These are phyloP conservation scores for Cryomyces minteri DNA, from an alignment of 495 filamentous ascomycete genomes.

Conservation along the genomic window DNA sequence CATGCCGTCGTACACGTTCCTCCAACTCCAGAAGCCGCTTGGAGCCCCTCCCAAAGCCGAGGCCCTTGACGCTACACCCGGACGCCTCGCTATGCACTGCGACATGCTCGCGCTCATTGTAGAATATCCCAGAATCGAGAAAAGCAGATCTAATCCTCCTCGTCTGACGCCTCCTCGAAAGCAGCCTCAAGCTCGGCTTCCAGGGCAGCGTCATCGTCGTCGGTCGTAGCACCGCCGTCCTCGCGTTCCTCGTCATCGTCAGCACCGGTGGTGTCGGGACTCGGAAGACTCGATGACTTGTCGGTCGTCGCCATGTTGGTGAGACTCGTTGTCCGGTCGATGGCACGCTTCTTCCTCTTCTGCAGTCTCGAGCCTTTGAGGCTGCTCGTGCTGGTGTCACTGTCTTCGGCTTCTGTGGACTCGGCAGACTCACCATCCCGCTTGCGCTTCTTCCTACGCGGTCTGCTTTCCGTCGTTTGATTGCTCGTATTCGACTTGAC, in stretches of 20 bases:
- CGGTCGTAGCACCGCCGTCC: not conserved
- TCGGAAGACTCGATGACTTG: slow-evolving; percentile 19
- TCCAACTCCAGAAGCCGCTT: too few species aligned
- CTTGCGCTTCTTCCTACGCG: slow-evolving; percentile 13
- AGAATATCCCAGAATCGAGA: too few species aligned
- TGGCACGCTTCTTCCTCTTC: slow-evolving; percentile 22
- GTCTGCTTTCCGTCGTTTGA: not conserved
- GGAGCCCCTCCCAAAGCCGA: too few species aligned
- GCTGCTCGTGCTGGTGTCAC: slow-evolving; percentile 8
- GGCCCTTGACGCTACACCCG: too few species aligned
- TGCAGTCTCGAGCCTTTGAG: slow-evolving; percentile 27
- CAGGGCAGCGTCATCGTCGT: too few species aligned
- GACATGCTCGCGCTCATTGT: too few species aligned
- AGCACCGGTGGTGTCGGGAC: slow-evolving; percentile 29
- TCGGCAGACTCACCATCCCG: not conserved
- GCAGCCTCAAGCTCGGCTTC: too few species aligned
- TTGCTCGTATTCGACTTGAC: slow-evolving; percentile 16
- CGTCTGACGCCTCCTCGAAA: too few species aligned
- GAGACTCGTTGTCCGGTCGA: slow-evolving; percentile 23
- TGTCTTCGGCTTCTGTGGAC: slow-evolving; percentile 6
- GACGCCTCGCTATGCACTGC: too few species aligned
- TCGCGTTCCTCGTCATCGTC: slow-evolving; percentile 26
- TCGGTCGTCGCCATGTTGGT: slow-evolving; percentile 14
- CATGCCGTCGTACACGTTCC: too few species aligned
- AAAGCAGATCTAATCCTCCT: too few species aligned